Percentiles rank a stretch among this genome's conserved stretches.
Conservation (phyloP, 2,329 filamentous ascomycete genomes). For the Stachybotrys echinatus region DNA sequence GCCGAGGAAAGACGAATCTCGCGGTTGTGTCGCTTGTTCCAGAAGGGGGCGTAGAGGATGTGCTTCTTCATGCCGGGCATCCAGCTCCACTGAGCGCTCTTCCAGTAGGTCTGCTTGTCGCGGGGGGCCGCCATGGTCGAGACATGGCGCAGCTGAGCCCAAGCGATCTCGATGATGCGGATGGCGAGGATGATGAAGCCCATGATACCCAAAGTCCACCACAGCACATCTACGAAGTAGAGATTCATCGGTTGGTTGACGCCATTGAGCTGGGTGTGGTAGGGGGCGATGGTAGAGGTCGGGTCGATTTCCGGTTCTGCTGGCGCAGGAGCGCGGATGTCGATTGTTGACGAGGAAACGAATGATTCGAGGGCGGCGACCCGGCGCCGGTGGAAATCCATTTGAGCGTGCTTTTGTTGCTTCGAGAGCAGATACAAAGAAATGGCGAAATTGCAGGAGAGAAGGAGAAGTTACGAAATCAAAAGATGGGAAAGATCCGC, state of each 20-base stretch:
- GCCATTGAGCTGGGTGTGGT: slow-evolving; percentile 50
- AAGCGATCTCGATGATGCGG: slow-evolving; percentile 47
- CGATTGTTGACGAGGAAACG: slow-evolving; percentile 23
- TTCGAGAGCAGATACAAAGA: slow-evolving; percentile 3
- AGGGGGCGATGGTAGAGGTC: slow-evolving; percentile 49
- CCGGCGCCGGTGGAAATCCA: slow-evolving; percentile 26
- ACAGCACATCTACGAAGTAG: slow-evolving; percentile 50
- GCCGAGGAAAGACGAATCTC: slow-evolving; percentile 59
- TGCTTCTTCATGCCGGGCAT: slow-evolving; percentile 59
- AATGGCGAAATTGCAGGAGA: slow-evolving; percentile 8
- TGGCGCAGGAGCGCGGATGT: slow-evolving; percentile 19
- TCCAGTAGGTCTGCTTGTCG: slow-evolving; percentile 55
- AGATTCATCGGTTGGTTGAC: slow-evolving; percentile 56
- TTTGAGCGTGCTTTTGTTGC: slow-evolving; percentile 14
- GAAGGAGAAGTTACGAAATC: background rate
- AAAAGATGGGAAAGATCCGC: background rate
- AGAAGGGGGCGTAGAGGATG: slow-evolving; percentile 55
- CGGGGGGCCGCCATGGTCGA: slow-evolving; percentile 50
- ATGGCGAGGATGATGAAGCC: slow-evolving; percentile 48
- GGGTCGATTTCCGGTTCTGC: slow-evolving; percentile 24
- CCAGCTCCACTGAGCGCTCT: slow-evolving; percentile 50
- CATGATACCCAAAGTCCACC: slow-evolving; percentile 55
- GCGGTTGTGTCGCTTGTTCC: slow-evolving; percentile 61
- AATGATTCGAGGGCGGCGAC: slow-evolving; percentile 23
- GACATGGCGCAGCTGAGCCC: slow-evolving; percentile 53